A percentile compares a stretch with the other conserved stretches of the same genome.
These are phyloP conservation scores for Boletus tylopilopsis DNA, from an alignment of 768 basidiomycete genomes.

Conservation along the genomic window DNA sequence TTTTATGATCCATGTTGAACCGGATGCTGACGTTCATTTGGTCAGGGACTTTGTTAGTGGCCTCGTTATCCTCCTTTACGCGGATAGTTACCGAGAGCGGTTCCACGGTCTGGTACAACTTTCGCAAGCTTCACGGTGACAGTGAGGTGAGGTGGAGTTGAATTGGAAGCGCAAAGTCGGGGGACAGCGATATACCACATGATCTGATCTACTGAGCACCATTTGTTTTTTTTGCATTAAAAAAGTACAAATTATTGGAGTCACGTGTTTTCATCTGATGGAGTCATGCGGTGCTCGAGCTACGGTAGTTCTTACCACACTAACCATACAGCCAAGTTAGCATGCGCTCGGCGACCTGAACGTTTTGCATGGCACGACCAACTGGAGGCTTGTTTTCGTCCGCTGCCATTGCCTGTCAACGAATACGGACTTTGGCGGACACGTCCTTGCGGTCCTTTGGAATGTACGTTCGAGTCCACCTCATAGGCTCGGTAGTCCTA, in stretches of 20 bases:
- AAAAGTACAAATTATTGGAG: not conserved
- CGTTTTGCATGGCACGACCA: slow-evolving; percentile 23
- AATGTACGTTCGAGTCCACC: slow-evolving; percentile 52
- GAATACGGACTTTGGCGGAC: slow-evolving; percentile 37
- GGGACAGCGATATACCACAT: slow-evolving; percentile 17
- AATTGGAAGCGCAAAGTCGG: not conserved
- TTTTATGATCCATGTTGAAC: not conserved
- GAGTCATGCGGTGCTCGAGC: not conserved
- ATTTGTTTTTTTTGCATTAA: not conserved
- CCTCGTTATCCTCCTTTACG: slow-evolving; percentile 46
- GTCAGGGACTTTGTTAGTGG: slow-evolving; percentile 51
- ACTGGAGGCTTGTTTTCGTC: slow-evolving; percentile 15
- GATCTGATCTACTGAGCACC: slow-evolving; percentile 14
- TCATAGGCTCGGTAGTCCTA: not conserved
- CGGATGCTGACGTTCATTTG: not conserved
- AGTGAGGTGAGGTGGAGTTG: not conserved
- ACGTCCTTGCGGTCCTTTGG: slow-evolving; percentile 71
- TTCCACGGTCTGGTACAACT: slow-evolving; percentile 39
- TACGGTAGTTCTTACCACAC: too few species aligned
- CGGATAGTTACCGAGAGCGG: slow-evolving; percentile 43
- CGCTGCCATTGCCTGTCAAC: slow-evolving; percentile 25
- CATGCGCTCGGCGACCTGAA: slow-evolving; percentile 17
- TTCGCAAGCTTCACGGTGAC: slow-evolving; percentile 34
- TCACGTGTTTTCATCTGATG: slow-evolving; percentile 18
- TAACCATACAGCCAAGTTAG: slow-evolving; percentile 4